Percentiles rank a stretch among this genome's conserved stretches.
Conservation (phyloP, 2,329 filamentous ascomycete species). For the Penicillium corylophilum region DNA sequence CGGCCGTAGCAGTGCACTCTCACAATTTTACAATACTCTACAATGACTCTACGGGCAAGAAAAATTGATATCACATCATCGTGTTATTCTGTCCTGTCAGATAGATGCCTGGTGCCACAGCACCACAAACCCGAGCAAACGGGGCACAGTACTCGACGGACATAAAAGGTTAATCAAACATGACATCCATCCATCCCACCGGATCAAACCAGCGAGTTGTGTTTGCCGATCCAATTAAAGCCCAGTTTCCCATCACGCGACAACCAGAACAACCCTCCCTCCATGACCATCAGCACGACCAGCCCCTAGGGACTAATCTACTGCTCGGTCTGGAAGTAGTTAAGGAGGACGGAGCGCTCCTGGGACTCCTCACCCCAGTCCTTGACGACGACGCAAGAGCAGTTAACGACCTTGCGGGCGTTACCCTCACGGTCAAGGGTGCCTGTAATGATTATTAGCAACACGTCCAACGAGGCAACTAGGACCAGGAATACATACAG, state of each 20-base stretch:
- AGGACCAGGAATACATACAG: conserved; percentile 65
- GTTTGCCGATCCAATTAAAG: neutral
- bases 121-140: conserved; percentile 24
- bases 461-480: neutral
- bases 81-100: conserved; percentile 19
- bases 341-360: conserved; percentile 97
- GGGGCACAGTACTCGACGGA: conserved; percentile 15
- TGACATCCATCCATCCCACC: neutral
- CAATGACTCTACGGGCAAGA: neutral
- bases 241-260: conserved; percentile 1
- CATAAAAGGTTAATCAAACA: conserved; percentile 5
- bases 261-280: conserved; percentile 8
- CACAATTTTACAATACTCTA: neutral
- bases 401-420: conserved; percentile 99
- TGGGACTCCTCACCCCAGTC: conserved; percentile 99
- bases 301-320: conserved; percentile 32
- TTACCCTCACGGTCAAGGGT: conserved; percentile 99
- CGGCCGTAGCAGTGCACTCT: neutral
- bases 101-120: conserved; percentile 17
- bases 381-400: conserved; percentile 99
- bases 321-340: conserved; percentile 95
- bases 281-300: conserved; percentile 15
- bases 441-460: conserved; percentile 56
- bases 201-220: neutral
- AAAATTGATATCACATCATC: conserved; percentile 18